Base-by-base conservation (phyloP, 257 asterid species). In the Fraxinus cuspidata region DNA sequence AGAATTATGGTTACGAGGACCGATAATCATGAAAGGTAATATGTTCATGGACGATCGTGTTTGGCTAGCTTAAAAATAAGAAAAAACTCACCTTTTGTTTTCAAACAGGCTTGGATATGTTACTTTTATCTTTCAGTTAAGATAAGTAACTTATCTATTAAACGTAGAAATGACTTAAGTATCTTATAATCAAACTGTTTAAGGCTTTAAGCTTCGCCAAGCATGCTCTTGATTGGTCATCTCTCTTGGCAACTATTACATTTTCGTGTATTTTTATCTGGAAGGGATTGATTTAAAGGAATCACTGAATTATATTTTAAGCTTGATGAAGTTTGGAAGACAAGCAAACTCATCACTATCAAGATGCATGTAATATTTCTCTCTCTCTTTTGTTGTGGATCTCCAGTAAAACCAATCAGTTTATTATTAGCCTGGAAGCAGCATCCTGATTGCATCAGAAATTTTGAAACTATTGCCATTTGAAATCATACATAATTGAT, bases 1-100 rank as follows among this genome's bases (percentile, higher is more conserved):
- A 11, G 97, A 94, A 38, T 80, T 94, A 72, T 94, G 99, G 99
- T 32, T 94, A 31, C 87, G 97, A 68, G 97, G 97, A 25, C 92
- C 97, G 21, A 29, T 70, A 9, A 71, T 94, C 53, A 94, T 92
- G 97, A 94, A 90, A 94, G 97, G 98, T 94, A 79, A 77, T 79
- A 8, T 10, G 69, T 63, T 63, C 13, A 12, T 27, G 35, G 69
- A 27, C 34, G 34, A 23, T 31, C 35, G 12, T 21, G 66, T 58
- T 58, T 58, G 11, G 4, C 15, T n/a, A 63, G 10, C 18, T 63
- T 27, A 1, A 25, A 53, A 53, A 53, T 2, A 56, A 56, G 65
- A n/a, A n/a, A n/a, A 56, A 19, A 56, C 65, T 56, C 4, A 7
- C 65, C 27, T 56, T 56, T 56, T 56, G 10, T 56, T 56, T 56